These are phyloP conservation scores for Ustilago shanxiensis DNA, from an alignment of 1,284 basidiomycete genomes.

Conservation along the genomic window DNA sequence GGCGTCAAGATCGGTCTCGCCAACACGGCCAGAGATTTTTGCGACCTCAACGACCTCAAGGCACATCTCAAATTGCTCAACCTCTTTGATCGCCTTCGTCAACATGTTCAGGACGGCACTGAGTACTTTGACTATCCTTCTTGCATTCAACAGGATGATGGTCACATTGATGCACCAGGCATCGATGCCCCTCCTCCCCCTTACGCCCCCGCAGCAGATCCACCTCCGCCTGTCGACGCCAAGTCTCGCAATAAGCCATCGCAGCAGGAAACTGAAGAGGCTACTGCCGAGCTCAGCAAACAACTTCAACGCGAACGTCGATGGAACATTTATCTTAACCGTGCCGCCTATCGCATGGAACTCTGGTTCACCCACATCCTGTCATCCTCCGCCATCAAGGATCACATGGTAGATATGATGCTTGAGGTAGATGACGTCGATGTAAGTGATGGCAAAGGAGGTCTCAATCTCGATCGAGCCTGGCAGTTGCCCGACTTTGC, in stretches of 20 bases:
- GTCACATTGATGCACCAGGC: slow-evolving; percentile 42
- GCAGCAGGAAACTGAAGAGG: slow-evolving; percentile 29
- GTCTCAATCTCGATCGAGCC: background rate
- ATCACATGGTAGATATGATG: slow-evolving; percentile 1
- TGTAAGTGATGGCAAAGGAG: too few species aligned
- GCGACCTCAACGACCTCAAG: slow-evolving; percentile 31
- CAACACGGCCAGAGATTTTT: slow-evolving; percentile 7
- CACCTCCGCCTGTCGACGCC: slow-evolving; percentile 10
- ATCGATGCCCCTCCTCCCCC: slow-evolving; percentile 50
- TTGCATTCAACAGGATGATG: slow-evolving; percentile 25
- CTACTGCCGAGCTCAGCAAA: slow-evolving; percentile 23
- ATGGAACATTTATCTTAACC: slow-evolving; percentile 54
- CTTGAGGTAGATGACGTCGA: background rate
- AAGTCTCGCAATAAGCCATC: slow-evolving; percentile 24
- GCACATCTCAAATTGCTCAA: slow-evolving; percentile 47
- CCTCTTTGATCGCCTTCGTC: slow-evolving; percentile 42
- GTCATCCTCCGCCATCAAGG: slow-evolving; percentile 12
- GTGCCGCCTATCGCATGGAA: slow-evolving; percentile 56
- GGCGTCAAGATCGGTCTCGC: slow-evolving; percentile 34
- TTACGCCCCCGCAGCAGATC: slow-evolving; percentile 37
- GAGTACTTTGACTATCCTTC: slow-evolving; percentile 49
- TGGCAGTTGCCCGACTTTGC: slow-evolving; percentile 35
- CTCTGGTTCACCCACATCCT: slow-evolving; percentile 49
- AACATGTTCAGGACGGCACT: slow-evolving; percentile 36
- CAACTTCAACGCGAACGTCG: slow-evolving; percentile 34